Percentiles rank a stretch among this genome's conserved stretches.
These are phyloP conservation scores for Cubamyces lactineus DNA, from an alignment of 768 basidiomycete species.

Conservation along the genomic window DNA sequence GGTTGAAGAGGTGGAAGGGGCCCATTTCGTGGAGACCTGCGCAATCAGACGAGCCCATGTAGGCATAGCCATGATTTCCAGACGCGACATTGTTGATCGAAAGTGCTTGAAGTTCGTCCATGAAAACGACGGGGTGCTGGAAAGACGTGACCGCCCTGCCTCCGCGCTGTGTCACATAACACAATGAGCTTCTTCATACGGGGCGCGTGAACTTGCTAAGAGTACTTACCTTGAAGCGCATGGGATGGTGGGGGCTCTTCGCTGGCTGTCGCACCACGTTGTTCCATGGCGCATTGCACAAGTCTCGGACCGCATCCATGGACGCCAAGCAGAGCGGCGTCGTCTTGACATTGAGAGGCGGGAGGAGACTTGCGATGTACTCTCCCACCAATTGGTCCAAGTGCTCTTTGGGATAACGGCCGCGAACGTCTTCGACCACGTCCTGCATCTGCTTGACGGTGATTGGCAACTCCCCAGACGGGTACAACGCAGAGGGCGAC, in stretches of 20 bases:
- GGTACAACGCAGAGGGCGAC: too few species aligned
- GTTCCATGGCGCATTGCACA: not conserved
- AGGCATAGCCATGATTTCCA: slow-evolving; percentile 3
- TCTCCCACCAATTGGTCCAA: too few species aligned
- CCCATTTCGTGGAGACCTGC: not conserved
- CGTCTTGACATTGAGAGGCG: too few species aligned
- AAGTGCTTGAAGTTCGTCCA: not conserved
- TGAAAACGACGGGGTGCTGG: not conserved
- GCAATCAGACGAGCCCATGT: slow-evolving; percentile 2
- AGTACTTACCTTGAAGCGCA: not conserved
- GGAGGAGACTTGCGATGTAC: too few species aligned
- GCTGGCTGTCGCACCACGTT: not conserved
- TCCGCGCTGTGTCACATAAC: not conserved
- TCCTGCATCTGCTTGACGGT: too few species aligned
- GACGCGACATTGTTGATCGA: not conserved
- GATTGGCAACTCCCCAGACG: too few species aligned
- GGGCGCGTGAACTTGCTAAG: not conserved
- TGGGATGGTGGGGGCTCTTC: not conserved
- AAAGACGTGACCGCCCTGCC: not conserved
- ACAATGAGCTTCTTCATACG: not conserved
- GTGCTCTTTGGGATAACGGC: too few species aligned
- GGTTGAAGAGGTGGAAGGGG: slow-evolving; percentile 16
- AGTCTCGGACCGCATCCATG: not conserved
- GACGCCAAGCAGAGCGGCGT: too few species aligned
- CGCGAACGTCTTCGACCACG: too few species aligned